These are phyloP conservation scores for Verbena officinalis DNA, from an alignment of 257 asterid species.

Conservation along the genomic window DNA sequence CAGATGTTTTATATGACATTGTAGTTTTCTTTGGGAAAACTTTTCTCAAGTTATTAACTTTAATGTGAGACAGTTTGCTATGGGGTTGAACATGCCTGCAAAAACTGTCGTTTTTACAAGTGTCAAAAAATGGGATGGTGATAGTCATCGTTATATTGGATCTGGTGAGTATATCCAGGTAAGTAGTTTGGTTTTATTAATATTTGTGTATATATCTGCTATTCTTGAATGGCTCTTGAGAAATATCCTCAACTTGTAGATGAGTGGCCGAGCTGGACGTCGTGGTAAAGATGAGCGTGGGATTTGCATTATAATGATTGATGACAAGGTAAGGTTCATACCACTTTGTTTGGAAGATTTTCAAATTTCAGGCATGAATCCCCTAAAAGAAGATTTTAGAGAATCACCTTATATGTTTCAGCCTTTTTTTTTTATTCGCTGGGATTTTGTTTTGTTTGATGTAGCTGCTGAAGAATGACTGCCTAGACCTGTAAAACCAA, in stretches of 20 bases:
- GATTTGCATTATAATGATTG: constrained; percentile 93
- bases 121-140: constrained; percentile 98
- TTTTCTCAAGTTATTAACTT: constrained; percentile 21
- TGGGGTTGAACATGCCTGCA: constrained; percentile 99
- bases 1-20: neutral
- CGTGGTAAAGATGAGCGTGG: constrained; percentile 99
- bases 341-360: constrained; percentile 10
- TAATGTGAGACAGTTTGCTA: constrained; percentile 66
- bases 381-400: constrained; percentile 6
- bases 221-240: constrained; percentile 24
- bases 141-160: constrained; percentile 92
- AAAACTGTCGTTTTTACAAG: constrained; percentile 96
- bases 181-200: constrained; percentile 32
- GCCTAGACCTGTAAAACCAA: neutral
- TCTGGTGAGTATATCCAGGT: constrained; percentile 99
- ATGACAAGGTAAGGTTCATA: constrained; percentile 66
- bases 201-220: constrained; percentile 12
- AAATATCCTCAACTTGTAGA: constrained; percentile 48
- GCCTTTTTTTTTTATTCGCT: constrained; percentile 13
- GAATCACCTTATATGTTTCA: constrained; percentile 20
- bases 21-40: neutral
- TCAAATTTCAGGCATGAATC: neutral
- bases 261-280: constrained; percentile 99
- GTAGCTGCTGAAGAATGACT: constrained; percentile 6
- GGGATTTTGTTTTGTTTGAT: neutral